Percentiles rank a stretch among this genome's conserved stretches.
phyloP scores from a whole-genome alignment of 352 stramenopile species.

The Phytophthora megakarya region DNA sequence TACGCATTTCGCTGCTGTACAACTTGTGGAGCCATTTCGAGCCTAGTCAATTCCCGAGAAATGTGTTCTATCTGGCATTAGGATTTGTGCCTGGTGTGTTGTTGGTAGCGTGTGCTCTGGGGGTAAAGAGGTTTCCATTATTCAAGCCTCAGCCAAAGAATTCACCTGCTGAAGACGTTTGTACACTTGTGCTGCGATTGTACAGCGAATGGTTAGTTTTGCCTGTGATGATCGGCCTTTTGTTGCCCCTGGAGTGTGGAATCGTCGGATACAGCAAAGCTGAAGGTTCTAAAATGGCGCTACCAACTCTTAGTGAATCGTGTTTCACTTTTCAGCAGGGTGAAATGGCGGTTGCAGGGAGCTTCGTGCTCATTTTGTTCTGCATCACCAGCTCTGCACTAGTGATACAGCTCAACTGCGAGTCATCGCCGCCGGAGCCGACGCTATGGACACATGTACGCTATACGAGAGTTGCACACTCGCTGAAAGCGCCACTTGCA shows the following conservation, averaged over 20 bases:
- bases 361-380: conserved; percentile 34
- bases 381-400: conserved; percentile 40
- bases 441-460: conserved; percentile 67
- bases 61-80: conserved; percentile 47
- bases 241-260: conserved; percentile 59
- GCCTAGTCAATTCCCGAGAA: conserved; percentile 36
- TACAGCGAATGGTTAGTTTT: conserved; percentile 63
- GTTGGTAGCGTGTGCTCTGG: conserved; percentile 37
- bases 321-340: conserved; percentile 50
- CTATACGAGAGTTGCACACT: conserved; percentile 45
- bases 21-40: conserved; percentile 54
- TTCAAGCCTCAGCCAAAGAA: conserved; percentile 65
- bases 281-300: conserved; percentile 12
- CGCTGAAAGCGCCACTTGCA: conserved; percentile 50
- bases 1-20: conserved; percentile 50
- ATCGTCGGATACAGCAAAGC: conserved; percentile 49
- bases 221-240: conserved; percentile 52
- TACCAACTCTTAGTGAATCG: conserved; percentile 31
- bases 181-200: conserved; percentile 49
- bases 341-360: conserved; percentile 35
- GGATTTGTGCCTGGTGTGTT: conserved; percentile 46
- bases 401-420: conserved; percentile 65
- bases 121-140: conserved; percentile 56
- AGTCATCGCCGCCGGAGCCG: conserved; percentile 51
- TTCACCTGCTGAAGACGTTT: conserved; percentile 52